Conservation (phyloP, 164 flowering plant genomes). For the Stephania japonica region DNA sequence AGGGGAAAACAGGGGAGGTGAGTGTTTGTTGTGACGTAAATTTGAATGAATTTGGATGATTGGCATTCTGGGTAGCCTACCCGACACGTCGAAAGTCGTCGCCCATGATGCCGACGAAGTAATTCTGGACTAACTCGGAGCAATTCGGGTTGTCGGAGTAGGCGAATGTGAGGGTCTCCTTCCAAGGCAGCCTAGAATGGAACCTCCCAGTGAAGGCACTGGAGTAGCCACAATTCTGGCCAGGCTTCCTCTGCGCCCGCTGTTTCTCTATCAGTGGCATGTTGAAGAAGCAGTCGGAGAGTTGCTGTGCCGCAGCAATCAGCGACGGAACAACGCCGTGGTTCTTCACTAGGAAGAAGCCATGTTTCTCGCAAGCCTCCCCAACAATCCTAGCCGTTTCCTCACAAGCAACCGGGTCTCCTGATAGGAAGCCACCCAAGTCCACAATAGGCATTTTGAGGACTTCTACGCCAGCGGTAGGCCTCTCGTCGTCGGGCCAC, state of each 20-base stretch:
- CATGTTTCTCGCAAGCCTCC: slow-evolving; percentile 61
- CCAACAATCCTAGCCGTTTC: slow-evolving; percentile 38
- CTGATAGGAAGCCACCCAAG: slow-evolving; percentile 43
- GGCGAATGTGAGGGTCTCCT: slow-evolving; percentile 71
- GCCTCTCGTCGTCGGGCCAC: slow-evolving; percentile 76
- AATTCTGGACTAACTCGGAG: slow-evolving; percentile 37
- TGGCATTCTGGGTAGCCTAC: slow-evolving; percentile 20
- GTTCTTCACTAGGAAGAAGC: slow-evolving; percentile 69
- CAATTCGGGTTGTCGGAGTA: slow-evolving; percentile 30
- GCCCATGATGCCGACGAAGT: slow-evolving; percentile 41
- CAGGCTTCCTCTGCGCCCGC: slow-evolving; percentile 55
- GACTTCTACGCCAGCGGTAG: slow-evolving; percentile 26
- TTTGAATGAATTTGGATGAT: no score
- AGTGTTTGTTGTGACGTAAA: no score
- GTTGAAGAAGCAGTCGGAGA: slow-evolving; percentile 52
- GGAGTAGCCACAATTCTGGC: slow-evolving; percentile 78
- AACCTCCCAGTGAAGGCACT: slow-evolving; percentile 86
- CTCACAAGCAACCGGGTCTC: slow-evolving; percentile 26
- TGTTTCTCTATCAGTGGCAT: slow-evolving; percentile 55
- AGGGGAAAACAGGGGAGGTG: no score
- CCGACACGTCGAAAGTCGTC: slow-evolving; percentile 40
- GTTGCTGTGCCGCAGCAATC: slow-evolving; percentile 43
- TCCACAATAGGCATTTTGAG: slow-evolving; percentile 58
- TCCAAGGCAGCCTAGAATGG: slow-evolving; percentile 79
- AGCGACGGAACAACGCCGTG: slow-evolving; percentile 52